These are phyloP conservation scores for Kazachstania africana DNA, from an alignment of 805 yeast genomes.

Conservation along the genomic window DNA sequence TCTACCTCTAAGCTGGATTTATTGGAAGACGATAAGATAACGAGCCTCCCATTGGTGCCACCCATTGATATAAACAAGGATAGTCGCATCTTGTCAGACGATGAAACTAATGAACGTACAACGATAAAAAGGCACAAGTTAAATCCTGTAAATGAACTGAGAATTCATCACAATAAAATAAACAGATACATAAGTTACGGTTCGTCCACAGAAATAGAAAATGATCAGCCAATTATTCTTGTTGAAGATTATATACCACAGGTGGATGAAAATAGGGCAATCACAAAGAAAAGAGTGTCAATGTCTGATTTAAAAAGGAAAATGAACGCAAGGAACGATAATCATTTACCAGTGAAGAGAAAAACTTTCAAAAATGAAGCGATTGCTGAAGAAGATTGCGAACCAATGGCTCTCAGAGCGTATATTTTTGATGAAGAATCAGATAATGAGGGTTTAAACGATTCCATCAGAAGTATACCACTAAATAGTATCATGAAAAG, in stretches of 20 bases:
- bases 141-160: conserved; percentile 10
- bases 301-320: conserved; percentile 19
- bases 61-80: conserved; percentile 10
- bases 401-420: too few species aligned
- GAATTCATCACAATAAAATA: conserved; percentile 8
- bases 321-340: conserved; percentile 11
- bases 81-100: background rate
- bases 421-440: too few species aligned
- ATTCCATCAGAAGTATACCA: too few species aligned
- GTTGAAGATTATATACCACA: conserved; percentile 22
- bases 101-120: background rate
- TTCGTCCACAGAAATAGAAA: conserved; percentile 4
- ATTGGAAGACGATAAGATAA: conserved; percentile 19
- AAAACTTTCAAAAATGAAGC: too few species aligned
- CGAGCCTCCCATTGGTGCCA: conserved; percentile 23
- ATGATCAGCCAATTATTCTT: conserved; percentile 16
- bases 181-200: conserved; percentile 12
- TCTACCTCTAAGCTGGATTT: conserved; percentile 22
- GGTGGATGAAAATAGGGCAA: conserved; percentile 2
- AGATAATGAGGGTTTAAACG: too few species aligned
- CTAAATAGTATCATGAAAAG: too few species aligned
- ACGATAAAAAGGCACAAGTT: conserved; percentile 1
- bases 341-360: conserved; percentile 17
- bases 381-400: too few species aligned
- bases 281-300: conserved; percentile 15